Evolutionary conservation across 225 moss, liverwort and hornwort genomes (phyloP).

Genomic region (Sphagnum tenellum): DNA sequence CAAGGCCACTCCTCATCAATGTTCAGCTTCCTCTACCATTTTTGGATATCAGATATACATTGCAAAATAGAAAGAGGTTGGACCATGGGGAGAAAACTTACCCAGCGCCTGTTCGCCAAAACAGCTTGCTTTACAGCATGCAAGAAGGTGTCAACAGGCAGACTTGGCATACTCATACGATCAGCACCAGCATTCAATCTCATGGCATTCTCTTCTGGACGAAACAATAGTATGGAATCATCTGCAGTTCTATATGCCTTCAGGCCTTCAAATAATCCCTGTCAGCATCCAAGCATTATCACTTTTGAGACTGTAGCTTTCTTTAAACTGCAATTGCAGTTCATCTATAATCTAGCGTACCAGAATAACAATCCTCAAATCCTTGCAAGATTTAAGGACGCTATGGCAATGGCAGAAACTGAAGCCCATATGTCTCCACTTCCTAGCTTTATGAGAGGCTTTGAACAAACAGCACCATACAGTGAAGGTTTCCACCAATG

Average conservation of each 20-base stretch:
- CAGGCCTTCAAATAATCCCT: conserved; percentile 82
- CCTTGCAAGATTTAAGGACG: too few species aligned
- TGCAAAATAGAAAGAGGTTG: too few species aligned
- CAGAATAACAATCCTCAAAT: too few species aligned
- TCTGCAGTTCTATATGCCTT: conserved; percentile 74
- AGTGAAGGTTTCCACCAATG: too few species aligned
- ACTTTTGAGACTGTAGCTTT: too few species aligned
- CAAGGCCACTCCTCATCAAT: conserved; percentile 3
- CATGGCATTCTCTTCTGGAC: conserved; percentile 76
- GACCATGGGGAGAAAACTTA: conserved; percentile 8
- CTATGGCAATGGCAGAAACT: too few species aligned
- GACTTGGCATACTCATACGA: conserved; percentile 73
- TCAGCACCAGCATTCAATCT: conserved; percentile 63
- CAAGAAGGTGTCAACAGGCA: conserved; percentile 48
- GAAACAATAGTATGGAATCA: conserved; percentile 70
- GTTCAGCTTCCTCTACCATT: background rate
- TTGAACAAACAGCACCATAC: too few species aligned
- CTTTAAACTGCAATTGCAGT: too few species aligned
- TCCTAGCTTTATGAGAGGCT: too few species aligned
- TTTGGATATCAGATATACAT: too few species aligned
- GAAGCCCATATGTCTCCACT: too few species aligned
- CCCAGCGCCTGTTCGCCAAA: conserved; percentile 83
- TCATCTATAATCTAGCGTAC: too few species aligned
- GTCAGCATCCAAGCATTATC: background rate
- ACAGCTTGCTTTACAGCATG: conserved; percentile 81